A percentile compares a stretch with the other conserved stretches of the same genome.
Conservation (phyloP, 495 filamentous ascomycete genomes). For the Hyaloscypha variabilis region DNA sequence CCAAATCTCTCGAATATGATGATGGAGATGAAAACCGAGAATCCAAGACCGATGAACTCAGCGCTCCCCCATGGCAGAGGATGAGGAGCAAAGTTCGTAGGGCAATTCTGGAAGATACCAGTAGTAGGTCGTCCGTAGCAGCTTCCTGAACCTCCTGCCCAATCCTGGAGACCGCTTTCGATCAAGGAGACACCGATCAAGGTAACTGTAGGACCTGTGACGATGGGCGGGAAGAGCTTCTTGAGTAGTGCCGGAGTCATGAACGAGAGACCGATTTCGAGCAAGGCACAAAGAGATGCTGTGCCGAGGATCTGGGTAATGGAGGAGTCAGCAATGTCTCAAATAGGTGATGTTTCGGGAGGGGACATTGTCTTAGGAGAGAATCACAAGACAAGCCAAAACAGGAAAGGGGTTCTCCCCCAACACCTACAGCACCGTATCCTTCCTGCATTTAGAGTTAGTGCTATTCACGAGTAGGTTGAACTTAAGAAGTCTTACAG, state of each 20-base stretch:
- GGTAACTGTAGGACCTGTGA: constrained; percentile 84
- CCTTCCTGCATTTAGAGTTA: constrained; percentile 43
- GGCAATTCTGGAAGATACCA: constrained; percentile 67
- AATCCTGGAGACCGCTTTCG: constrained; percentile 75
- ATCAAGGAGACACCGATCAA: constrained; percentile 79
- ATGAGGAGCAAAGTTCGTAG: constrained; percentile 71
- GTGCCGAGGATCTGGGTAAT: constrained; percentile 86
- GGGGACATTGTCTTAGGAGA: too few species aligned
- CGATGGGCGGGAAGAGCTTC: constrained; percentile 83
- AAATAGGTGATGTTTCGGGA: too few species aligned
- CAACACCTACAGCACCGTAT: constrained; percentile 87
- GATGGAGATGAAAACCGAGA: constrained; percentile 88
- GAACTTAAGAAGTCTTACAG: constrained; percentile 32
- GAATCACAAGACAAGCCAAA: too few species aligned
- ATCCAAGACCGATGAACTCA: constrained; percentile 87
- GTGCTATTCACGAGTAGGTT: neutral
- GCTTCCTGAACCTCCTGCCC: constrained; percentile 75
- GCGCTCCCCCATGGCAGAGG: constrained; percentile 86
- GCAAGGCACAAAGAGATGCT: constrained; percentile 64
- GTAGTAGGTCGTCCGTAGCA: constrained; percentile 59
- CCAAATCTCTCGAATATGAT: constrained; percentile 86
- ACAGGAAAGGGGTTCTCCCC: too few species aligned
- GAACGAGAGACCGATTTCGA: constrained; percentile 78
- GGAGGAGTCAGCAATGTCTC: too few species aligned
- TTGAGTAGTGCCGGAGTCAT: constrained; percentile 70